Percentiles rank a stretch among this genome's conserved stretches.
Evolutionary conservation across 2,329 filamentous ascomycete genomes (phyloP).

Genomic region (Thielaviopsis euricoi): DNA sequence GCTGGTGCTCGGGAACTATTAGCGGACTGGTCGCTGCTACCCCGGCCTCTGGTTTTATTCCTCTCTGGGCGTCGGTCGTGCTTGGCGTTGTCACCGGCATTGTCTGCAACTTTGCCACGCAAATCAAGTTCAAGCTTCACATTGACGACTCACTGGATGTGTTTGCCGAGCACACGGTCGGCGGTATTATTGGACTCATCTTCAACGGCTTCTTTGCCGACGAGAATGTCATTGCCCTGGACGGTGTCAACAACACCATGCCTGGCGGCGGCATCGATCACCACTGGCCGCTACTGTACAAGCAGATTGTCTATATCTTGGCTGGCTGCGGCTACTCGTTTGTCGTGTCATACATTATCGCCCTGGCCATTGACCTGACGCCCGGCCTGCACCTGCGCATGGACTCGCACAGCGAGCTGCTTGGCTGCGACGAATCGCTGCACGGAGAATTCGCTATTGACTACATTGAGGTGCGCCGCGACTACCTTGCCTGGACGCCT

Average conservation of each 20-base stretch:
- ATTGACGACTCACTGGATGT: constrained; percentile 60
- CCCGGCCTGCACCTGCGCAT: constrained; percentile 68
- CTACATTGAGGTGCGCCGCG: constrained; percentile 75
- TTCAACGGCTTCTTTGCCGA: constrained; percentile 61
- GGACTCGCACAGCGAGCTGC: constrained; percentile 64
- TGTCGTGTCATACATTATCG: constrained; percentile 55
- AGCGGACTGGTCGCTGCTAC: constrained; percentile 56
- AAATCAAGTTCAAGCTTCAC: constrained; percentile 44
- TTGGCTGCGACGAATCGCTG: constrained; percentile 82
- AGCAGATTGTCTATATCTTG: constrained; percentile 62
- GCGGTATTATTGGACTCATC: constrained; percentile 51
- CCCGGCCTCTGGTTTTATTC: constrained; percentile 50
- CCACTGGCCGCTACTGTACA: constrained; percentile 59
- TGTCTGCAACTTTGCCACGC: constrained; percentile 52
- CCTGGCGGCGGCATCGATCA: constrained; percentile 59
- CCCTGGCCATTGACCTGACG: constrained; percentile 56
- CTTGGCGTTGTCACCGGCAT: constrained; percentile 51
- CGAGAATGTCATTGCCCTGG: constrained; percentile 55
- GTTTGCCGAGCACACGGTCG: constrained; percentile 54
- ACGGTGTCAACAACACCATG: constrained; percentile 55
- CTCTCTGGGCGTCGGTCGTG: constrained; percentile 49
- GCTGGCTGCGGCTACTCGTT: constrained; percentile 54
- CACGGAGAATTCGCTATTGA: constrained; percentile 83
- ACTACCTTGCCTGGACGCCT: constrained; percentile 79
- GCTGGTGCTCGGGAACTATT: constrained; percentile 57